phyloP scores from a whole-genome alignment of 805 yeast genomes.

The Limtongia smithiae region DNA sequence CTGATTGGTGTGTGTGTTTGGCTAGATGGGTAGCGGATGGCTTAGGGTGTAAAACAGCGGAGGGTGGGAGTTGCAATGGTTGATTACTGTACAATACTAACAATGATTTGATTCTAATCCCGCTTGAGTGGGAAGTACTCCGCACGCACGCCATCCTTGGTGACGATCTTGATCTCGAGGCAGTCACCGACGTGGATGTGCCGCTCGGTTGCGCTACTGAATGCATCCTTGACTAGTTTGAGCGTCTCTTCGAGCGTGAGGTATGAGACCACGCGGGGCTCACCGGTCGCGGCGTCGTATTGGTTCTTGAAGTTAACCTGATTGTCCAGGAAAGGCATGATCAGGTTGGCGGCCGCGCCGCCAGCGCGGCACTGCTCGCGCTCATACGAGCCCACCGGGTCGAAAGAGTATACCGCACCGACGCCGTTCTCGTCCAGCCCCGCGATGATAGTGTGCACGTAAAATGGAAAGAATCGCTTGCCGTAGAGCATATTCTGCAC shows the following conservation, averaged over 20 bases:
- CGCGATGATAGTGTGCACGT: constrained; percentile 90
- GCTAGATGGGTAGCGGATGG: no score
- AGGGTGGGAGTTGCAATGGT: no score
- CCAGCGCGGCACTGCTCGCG: constrained; percentile 97
- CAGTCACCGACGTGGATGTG: constrained; percentile 99
- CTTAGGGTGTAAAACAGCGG: no score
- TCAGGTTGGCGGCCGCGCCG: constrained; percentile 93
- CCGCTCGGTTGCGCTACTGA: constrained; percentile 94
- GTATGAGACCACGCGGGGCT: constrained; percentile 53
- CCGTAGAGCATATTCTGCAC: constrained; percentile 87
- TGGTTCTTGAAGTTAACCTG: constrained; percentile 97
- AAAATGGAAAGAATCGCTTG: constrained; percentile 93
- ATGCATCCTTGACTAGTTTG: constrained; percentile 86
- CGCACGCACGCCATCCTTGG: constrained; percentile 85
- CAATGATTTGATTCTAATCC: constrained; percentile 48
- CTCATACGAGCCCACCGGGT: constrained; percentile 97
- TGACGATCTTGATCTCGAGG: constrained; percentile 81
- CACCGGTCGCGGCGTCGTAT: constrained; percentile 73
- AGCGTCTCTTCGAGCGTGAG: constrained; percentile 80
- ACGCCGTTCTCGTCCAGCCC: constrained; percentile 89
- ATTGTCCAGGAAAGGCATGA: constrained; percentile 96
- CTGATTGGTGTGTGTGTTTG: no score
- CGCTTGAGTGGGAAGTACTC: constrained; percentile 84
- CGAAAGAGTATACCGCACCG: constrained; percentile 94
- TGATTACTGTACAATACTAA: constrained; percentile 1